Percentiles rank a stretch among this genome's conserved stretches.
Evolutionary conservation across 108 stramenopile species (phyloP).

Genomic region (Cyclotella sp.): DNA sequence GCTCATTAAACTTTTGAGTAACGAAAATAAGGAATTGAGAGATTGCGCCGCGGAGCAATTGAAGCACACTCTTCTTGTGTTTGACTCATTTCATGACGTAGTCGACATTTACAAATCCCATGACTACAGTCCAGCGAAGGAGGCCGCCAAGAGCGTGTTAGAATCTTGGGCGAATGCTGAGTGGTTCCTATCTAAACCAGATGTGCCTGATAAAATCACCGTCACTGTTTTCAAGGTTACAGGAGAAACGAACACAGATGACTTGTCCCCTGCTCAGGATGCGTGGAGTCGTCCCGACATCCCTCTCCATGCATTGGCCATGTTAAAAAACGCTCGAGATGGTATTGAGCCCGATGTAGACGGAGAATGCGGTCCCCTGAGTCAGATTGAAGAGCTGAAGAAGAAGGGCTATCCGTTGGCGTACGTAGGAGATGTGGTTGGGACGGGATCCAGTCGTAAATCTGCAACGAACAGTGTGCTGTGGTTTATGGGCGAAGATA

Average conservation of each 20-base stretch:
- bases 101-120: slow-evolving; percentile 71
- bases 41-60: slow-evolving; percentile 82
- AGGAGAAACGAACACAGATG: slow-evolving; percentile 98
- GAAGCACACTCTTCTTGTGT: slow-evolving; percentile 90
- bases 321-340: slow-evolving; percentile 96
- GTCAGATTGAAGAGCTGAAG: slow-evolving; percentile 82
- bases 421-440: slow-evolving; percentile 97
- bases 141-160: slow-evolving; percentile 76
- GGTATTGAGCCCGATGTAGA: slow-evolving; percentile 85
- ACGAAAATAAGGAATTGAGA: slow-evolving; percentile 64
- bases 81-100: slow-evolving; percentile 95
- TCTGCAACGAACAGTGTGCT: slow-evolving; percentile 96
- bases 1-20: slow-evolving; percentile 75
- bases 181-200: slow-evolving; percentile 86
- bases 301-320: slow-evolving; percentile 93
- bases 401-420: slow-evolving; percentile 89
- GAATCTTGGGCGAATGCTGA: slow-evolving; percentile 94
- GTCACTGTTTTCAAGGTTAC: slow-evolving; percentile 97
- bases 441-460: slow-evolving; percentile 92
- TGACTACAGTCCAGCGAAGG: slow-evolving; percentile 50
- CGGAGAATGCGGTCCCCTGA: slow-evolving; percentile 85
- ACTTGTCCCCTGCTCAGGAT: slow-evolving; percentile 93
- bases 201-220: slow-evolving; percentile 88
- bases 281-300: slow-evolving; percentile 96
- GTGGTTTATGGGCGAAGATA: slow-evolving; percentile 95